Percentiles rank a stretch among this genome's conserved stretches.
phyloP scores from a whole-genome alignment of 2,329 filamentous ascomycete species.

The Didymella sp. region DNA sequence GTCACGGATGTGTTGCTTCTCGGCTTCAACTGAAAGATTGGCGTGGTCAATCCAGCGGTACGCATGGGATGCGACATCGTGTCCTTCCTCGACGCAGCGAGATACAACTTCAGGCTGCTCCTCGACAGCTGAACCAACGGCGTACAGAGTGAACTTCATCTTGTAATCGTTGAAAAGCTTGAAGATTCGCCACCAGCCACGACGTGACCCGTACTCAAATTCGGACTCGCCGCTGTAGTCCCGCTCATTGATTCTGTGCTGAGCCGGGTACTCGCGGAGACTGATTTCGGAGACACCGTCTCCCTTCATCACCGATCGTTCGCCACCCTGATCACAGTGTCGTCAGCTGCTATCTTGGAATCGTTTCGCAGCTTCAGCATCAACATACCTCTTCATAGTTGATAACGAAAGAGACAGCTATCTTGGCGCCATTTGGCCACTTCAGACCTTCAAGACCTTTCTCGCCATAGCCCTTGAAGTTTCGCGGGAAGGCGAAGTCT shows the following conservation, averaged over 20 bases:
- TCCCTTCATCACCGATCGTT: slow-evolving; percentile 30
- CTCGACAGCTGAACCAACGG: slow-evolving; percentile 58
- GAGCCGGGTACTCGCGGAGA: slow-evolving; percentile 48
- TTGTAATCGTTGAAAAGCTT: slow-evolving; percentile 57
- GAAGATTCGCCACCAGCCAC: slow-evolving; percentile 60
- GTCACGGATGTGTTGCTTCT: slow-evolving; percentile 54
- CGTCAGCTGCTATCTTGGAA: not conserved
- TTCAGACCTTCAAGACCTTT: slow-evolving; percentile 44
- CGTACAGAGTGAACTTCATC: slow-evolving; percentile 61
- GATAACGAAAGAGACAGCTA: slow-evolving; percentile 50
- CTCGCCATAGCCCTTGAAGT: slow-evolving; percentile 56
- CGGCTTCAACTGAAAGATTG: slow-evolving; percentile 54
- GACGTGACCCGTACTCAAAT: slow-evolving; percentile 60
- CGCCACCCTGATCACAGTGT: not conserved
- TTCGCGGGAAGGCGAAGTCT: slow-evolving; percentile 40
- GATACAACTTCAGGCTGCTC: slow-evolving; percentile 57
- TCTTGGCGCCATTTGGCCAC: slow-evolving; percentile 41
- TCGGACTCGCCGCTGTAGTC: slow-evolving; percentile 58
- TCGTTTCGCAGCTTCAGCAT: too few relatives aligned
- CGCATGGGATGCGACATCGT: slow-evolving; percentile 60
- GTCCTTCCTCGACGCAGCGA: slow-evolving; percentile 58
- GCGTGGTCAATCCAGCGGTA: slow-evolving; percentile 62
- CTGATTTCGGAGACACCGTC: slow-evolving; percentile 43
- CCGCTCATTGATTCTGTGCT: slow-evolving; percentile 52
- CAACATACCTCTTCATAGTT: slow-evolving; percentile 10